Evolutionary conservation across 306 rosid species (phyloP), one percentile per base, ranked within the genome.

Genomic region (Dalbergia cultrata): DNA sequence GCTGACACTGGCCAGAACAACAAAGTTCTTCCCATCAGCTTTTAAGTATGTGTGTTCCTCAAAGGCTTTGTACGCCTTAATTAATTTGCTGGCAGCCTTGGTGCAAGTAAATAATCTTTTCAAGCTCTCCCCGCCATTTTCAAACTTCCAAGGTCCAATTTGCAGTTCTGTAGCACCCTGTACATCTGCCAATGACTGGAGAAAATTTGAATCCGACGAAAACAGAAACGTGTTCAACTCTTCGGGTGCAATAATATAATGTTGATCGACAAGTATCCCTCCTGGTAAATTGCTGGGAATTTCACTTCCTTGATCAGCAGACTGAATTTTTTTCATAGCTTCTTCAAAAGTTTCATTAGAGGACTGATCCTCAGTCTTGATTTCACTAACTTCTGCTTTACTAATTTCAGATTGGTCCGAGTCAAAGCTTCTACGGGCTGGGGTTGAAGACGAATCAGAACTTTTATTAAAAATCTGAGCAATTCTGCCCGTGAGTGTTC

Each of bases 21-120:
- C 91, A 60, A 89, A 96, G 82, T 88, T 88, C 76, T 90, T 90
- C 65, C 97, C 99, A 62, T 96, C 99, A 12, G 97, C 99, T 92
- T 89, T 93, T 74, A 96, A 78, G 78, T 92, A 96, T 5, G 87
- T 84, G 31, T 96, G 97, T 16, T 96, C 98, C 90, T 96, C 99
- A 49, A 61, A 84, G 76, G 84, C 99, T 83, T 90, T 96, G 78
- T 85, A 81, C 17, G 98, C 99, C 87, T 90, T 96, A 75, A 93
- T 50, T 80, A 96, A 72, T 74, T 88, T 96, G 73, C 86, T 84
- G 43, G 99, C 88, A 76, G 98, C 91, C 92, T 93, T 96, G 79
- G 88, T 33, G 65, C 88, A 96, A 6, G 86, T 83, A 58, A 93
- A 74, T 69, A 80, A 85, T 83, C 99, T 88, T 86, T 92, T 93